Conservation (phyloP, 2,329 filamentous ascomycete species). For the Exophiala viscosa region DNA sequence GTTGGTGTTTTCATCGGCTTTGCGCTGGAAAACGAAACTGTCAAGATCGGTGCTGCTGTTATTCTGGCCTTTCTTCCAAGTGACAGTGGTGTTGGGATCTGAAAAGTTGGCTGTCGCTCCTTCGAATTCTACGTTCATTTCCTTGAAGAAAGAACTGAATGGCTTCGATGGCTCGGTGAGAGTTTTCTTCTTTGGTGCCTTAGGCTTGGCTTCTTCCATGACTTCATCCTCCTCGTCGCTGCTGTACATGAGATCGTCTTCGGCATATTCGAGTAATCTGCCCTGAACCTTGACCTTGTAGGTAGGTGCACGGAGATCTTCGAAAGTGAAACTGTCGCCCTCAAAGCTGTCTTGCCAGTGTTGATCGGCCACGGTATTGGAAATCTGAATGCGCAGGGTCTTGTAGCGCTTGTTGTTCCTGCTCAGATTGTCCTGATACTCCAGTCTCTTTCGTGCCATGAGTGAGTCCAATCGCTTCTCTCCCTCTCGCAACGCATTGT, state of each 20-base stretch:
- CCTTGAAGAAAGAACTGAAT: constrained; percentile 51
- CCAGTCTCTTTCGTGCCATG: constrained; percentile 89
- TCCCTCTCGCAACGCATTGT: constrained; percentile 77
- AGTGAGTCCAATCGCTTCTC: constrained; percentile 87
- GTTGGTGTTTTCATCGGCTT: constrained; percentile 87
- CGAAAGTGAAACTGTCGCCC: constrained; percentile 76
- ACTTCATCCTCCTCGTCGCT: constrained; percentile 41
- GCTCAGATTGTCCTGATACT: constrained; percentile 77
- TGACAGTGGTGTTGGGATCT: constrained; percentile 53
- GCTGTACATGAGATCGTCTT: constrained; percentile 51
- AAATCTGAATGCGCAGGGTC: constrained; percentile 89
- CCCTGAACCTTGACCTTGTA: constrained; percentile 93
- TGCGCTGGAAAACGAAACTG: constrained; percentile 84
- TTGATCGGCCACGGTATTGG: constrained; percentile 90
- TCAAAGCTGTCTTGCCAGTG: constrained; percentile 77
- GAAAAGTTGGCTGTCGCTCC: constrained; percentile 39
- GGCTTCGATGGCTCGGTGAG: constrained; percentile 34
- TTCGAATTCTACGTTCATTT: constrained; percentile 51
- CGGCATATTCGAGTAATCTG: constrained; percentile 68
- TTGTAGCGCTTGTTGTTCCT: constrained; percentile 73
- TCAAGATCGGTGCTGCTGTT: constrained; percentile 73
- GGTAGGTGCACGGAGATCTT: constrained; percentile 69
- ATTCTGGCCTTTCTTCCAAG: constrained; percentile 81
- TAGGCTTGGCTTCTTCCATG: constrained; percentile 36
- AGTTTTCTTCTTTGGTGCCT: constrained; percentile 29